Evolutionary conservation across 257 asterid species (phyloP).

Genomic region (Catharanthus roseus): DNA sequence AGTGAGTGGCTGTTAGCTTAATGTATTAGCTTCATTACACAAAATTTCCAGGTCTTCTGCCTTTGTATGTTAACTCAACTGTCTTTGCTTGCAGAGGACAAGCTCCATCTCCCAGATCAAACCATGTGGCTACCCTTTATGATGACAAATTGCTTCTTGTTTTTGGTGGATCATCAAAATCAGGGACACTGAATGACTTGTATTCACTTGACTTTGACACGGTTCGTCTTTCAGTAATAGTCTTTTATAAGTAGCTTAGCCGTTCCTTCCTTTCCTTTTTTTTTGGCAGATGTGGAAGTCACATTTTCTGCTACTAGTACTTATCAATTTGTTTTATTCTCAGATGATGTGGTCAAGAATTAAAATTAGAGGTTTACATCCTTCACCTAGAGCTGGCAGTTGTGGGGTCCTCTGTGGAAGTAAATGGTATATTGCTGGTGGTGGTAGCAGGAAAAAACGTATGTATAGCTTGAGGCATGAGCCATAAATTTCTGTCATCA

Average conservation of each 20-base stretch:
- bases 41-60: neutral
- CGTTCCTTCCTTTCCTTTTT: neutral
- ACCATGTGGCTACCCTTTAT: constrained; percentile 84
- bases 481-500: neutral
- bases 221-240: constrained; percentile 39
- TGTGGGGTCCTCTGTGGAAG: constrained; percentile 92
- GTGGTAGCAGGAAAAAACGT: constrained; percentile 94
- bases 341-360: constrained; percentile 98
- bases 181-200: constrained; percentile 85
- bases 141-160: constrained; percentile 77
- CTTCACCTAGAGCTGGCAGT: constrained; percentile 97
- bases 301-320: neutral
- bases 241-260: neutral
- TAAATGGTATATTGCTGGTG: constrained; percentile 95
- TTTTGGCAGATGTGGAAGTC: neutral
- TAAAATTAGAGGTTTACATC: constrained; percentile 82
- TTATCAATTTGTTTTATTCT: constrained; percentile 10
- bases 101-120: constrained; percentile 83
- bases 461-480: constrained; percentile 18
- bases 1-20: constrained; percentile 43
- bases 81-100: constrained; percentile 56
- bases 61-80: neutral
- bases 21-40: neutral
- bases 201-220: constrained; percentile 91
- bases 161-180: constrained; percentile 88